Conservation (phyloP, 2,329 filamentous ascomycete species). For the Fusarium heterosporum region DNA sequence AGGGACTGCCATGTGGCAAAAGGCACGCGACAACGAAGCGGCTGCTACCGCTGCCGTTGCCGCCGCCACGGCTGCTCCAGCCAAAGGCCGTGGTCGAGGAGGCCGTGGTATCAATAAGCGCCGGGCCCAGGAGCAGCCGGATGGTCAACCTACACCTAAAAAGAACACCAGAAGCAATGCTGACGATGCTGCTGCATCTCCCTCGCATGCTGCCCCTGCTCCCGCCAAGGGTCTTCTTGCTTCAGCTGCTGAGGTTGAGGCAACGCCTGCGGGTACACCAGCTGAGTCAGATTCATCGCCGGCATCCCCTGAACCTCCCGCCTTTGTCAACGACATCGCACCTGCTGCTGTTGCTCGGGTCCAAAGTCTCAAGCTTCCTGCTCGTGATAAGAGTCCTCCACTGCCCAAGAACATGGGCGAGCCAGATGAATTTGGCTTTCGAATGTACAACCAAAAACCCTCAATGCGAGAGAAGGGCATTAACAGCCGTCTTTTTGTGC, state of each 20-base stretch:
- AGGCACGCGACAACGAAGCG: constrained; percentile 53
- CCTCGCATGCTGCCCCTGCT: constrained; percentile 43
- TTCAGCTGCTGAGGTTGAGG: constrained; percentile 53
- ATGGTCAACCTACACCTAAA: constrained; percentile 64
- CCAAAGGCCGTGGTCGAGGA: constrained; percentile 50
- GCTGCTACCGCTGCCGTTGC: constrained; percentile 50
- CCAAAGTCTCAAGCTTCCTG: constrained; percentile 46
- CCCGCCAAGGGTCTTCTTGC: constrained; percentile 56
- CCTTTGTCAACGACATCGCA: constrained; percentile 45
- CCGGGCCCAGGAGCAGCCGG: constrained; percentile 62
- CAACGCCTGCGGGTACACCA: constrained; percentile 51
- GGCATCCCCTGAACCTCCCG: constrained; percentile 52
- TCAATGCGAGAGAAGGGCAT: constrained; percentile 57
- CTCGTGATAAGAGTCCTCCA: constrained; percentile 54
- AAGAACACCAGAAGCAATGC: constrained; percentile 54
- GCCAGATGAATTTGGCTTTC: constrained; percentile 65
- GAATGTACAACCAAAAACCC: constrained; percentile 57
- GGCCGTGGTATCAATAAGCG: constrained; percentile 59
- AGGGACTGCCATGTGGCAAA: constrained; percentile 58
- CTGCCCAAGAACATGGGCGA: constrained; percentile 57
- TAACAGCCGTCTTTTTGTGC: constrained; percentile 65
- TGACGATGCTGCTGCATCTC: constrained; percentile 47
- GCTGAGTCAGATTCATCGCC: constrained; percentile 53
- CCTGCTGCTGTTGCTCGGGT: constrained; percentile 43
- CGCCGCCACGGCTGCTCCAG: constrained; percentile 44